Conservation (phyloP, 768 basidiomycete species). For the Suillus placidus region DNA sequence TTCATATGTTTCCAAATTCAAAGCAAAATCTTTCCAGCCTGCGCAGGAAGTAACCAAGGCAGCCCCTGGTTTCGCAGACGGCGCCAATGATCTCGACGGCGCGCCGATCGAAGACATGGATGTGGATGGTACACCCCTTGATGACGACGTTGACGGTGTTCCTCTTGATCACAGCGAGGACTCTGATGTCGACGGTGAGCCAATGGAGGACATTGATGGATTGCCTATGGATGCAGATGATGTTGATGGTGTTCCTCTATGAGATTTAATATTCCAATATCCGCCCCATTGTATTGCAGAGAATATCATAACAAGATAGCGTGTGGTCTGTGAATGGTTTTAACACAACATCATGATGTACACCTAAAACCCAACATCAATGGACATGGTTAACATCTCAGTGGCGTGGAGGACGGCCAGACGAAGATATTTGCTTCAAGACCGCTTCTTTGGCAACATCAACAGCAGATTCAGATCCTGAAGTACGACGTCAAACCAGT, state of each 20-base stretch:
- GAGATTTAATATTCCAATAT: background rate
- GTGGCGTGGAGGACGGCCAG: constrained; percentile 3
- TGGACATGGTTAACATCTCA: background rate
- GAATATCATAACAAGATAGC: constrained; percentile 3
- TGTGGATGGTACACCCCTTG: constrained; percentile 40
- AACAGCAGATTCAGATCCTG: constrained; percentile 72
- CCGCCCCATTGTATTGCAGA: constrained; percentile 2
- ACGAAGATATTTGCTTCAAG: constrained; percentile 53
- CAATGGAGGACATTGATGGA: constrained; percentile 42
- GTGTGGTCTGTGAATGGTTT: background rate
- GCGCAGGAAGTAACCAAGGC: constrained; percentile 47
- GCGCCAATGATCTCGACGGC: constrained; percentile 52
- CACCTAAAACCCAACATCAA: background rate
- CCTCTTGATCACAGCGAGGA: constrained; percentile 33
- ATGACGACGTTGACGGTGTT: constrained; percentile 41
- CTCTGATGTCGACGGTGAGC: constrained; percentile 28
- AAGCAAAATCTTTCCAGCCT: constrained; percentile 75
- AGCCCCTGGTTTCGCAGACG: constrained; percentile 39
- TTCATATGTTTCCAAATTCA: constrained; percentile 65
- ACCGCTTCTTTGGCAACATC: constrained; percentile 78
- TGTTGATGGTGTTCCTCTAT: constrained; percentile 18
- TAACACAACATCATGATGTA: background rate
- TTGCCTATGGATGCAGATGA: constrained; percentile 35
- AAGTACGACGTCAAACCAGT: constrained; percentile 13
- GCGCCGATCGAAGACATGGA: constrained; percentile 52